These are phyloP conservation scores for Penicillium sclerotigenum DNA, from an alignment of 2,329 filamentous ascomycete species.

Conservation along the genomic window DNA sequence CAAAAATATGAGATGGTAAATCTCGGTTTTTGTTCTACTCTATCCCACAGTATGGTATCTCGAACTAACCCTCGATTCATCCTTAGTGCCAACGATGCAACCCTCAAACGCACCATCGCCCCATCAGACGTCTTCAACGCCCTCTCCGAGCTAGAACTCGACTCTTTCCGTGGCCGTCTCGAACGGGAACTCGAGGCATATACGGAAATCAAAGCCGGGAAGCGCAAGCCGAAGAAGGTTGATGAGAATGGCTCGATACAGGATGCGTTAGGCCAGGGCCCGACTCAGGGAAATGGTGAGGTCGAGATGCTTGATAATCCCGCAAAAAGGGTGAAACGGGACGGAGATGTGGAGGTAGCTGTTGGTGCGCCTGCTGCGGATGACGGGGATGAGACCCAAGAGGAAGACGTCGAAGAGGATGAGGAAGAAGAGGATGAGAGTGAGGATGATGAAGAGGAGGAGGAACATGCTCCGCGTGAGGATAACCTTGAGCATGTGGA, in stretches of 20 bases:
- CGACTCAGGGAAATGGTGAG: slow-evolving; percentile 18
- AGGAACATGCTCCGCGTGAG: slow-evolving; percentile 11
- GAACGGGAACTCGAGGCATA: slow-evolving; percentile 57
- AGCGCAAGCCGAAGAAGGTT: slow-evolving; percentile 47
- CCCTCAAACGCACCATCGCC: slow-evolving; percentile 60
- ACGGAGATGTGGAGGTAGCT: slow-evolving; percentile 12
- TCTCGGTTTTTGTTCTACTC: neutral
- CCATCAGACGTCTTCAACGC: slow-evolving; percentile 61
- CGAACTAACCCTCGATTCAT: slow-evolving; percentile 3
- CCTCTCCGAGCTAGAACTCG: slow-evolving; percentile 59
- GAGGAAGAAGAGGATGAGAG: slow-evolving; percentile 26
- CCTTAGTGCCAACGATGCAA: slow-evolving; percentile 59
- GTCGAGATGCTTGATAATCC: slow-evolving; percentile 23
- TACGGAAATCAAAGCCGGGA: slow-evolving; percentile 44
- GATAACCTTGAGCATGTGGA: slow-evolving; percentile 24
- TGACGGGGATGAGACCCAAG: slow-evolving; percentile 23
- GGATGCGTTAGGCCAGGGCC: neutral
- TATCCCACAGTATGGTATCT: neutral
- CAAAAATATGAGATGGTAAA: neutral
- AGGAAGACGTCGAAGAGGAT: slow-evolving; percentile 26
- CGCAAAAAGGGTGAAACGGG: slow-evolving; percentile 23
- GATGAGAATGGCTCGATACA: slow-evolving; percentile 37
- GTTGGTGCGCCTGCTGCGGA: slow-evolving; percentile 1
- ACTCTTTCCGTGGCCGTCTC: slow-evolving; percentile 55
- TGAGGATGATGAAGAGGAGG: slow-evolving; percentile 21